Evolutionary conservation across 1,139 yeast species (phyloP).

Genomic region (Suhomyces terraborum): DNA sequence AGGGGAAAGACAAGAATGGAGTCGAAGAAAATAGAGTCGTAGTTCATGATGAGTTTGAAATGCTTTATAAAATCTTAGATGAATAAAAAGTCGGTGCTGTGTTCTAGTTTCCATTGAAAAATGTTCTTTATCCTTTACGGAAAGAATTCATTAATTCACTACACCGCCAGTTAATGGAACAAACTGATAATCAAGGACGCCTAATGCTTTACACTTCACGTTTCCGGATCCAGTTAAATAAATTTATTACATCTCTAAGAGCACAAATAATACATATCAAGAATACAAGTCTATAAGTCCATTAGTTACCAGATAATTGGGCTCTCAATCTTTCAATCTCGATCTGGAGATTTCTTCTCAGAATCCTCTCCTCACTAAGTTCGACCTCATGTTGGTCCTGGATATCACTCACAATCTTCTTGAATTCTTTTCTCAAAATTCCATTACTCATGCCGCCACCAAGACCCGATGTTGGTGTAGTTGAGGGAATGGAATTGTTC

Average conservation of each 20-base stretch:
- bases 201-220: neutral
- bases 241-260: constrained; percentile 3
- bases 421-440: constrained; percentile 69
- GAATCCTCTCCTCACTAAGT: constrained; percentile 57
- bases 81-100: too few species aligned
- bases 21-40: too few species aligned
- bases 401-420: constrained; percentile 62
- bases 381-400: constrained; percentile 63
- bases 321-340: constrained; percentile 27
- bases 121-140: too few species aligned
- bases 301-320: constrained; percentile 3
- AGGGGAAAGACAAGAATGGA: too few species aligned
- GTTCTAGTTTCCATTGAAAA: too few species aligned
- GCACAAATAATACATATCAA: constrained; percentile 10
- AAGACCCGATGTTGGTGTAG: constrained; percentile 23
- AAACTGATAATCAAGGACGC: too few species aligned
- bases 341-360: constrained; percentile 50
- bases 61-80: too few species aligned
- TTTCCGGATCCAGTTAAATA: neutral
- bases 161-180: neutral
- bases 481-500: constrained; percentile 16
- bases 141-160: too few species aligned
- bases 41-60: too few species aligned
- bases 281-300: constrained; percentile 6
- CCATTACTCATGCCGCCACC: constrained; percentile 35